Evolutionary conservation across 2,329 filamentous ascomycete genomes (phyloP), one percentile per base, ranked within the genome.

Genomic region (Scopulariopsis brevicaulis): DNA sequence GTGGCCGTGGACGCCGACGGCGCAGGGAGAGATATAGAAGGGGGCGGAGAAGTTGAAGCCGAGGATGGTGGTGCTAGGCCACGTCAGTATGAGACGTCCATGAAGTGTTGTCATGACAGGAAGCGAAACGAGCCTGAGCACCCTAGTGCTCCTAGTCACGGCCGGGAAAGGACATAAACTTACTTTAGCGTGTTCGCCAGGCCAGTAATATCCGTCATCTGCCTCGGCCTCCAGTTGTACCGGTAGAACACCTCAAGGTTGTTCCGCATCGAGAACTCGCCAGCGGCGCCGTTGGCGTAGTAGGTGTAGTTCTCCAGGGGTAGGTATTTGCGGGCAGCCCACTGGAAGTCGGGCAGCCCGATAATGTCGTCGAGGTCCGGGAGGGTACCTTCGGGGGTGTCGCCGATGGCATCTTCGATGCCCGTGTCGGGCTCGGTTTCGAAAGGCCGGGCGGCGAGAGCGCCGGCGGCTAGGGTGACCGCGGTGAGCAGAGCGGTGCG

Each of bases 181-280:
- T 60, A 69, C 67, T 61, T 64, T 54, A 77, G 65, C 18, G 72
- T 71, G 32, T 58, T 62, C 60, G 75, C 72, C 52, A 77, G 65
- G 28, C 70, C 67, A 40, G 71, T 75, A 59, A 82, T 74, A 62
- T 81, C 78, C n/a, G 73, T 67, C 67, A 82, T 69, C 25, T 75
- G 71, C 56, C 77, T 71, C 10, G 79, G 77, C 55, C 74, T 72
- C 50, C 81, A 69, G 54, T 69, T 69, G 63, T 77, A 78, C 15
- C 77, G 73, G 60, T 72, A 69, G 66, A 73, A 82, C 32, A 76
- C 72, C 66, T 83, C 80, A 6, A 82, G 71, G 67, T 82, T 82
- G 66, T 81, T 80, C 54, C 79, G 73, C 67, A 81, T 81, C 1
- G 73, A 74, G 74, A 75, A 82, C 67, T 82, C 79, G 60, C 78